Percentiles rank a stretch among this genome's conserved stretches.
These are phyloP conservation scores for Wickerhamomyces canadensis DNA, from an alignment of 805 yeast genomes.

Conservation along the genomic window DNA sequence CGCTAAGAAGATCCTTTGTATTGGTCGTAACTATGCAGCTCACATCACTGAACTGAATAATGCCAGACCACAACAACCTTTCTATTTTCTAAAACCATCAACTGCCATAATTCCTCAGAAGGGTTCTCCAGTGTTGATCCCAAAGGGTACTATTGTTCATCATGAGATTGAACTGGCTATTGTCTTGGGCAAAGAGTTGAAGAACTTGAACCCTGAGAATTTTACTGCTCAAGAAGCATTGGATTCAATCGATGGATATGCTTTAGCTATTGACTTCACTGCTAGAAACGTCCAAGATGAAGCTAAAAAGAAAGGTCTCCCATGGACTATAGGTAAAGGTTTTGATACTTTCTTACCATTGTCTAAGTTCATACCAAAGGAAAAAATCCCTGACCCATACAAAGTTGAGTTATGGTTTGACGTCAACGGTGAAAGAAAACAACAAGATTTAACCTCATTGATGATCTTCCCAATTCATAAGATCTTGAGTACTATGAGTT, in stretches of 20 bases:
- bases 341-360: slow-evolving; percentile 94
- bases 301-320: slow-evolving; percentile 89
- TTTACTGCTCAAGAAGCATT: slow-evolving; percentile 65
- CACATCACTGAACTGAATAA: slow-evolving; percentile 90
- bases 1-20: slow-evolving; percentile 82
- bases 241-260: slow-evolving; percentile 79
- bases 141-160: slow-evolving; percentile 74
- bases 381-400: slow-evolving; percentile 65
- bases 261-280: slow-evolving; percentile 88
- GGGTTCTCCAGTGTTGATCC: slow-evolving; percentile 76
- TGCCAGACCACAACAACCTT: slow-evolving; percentile 76
- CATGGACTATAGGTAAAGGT: slow-evolving; percentile 96
- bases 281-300: slow-evolving; percentile 95
- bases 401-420: slow-evolving; percentile 56
- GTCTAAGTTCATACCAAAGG: slow-evolving; percentile 66
- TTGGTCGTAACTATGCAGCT: slow-evolving; percentile 96
- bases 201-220: slow-evolving; percentile 48
- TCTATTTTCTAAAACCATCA: slow-evolving; percentile 87
- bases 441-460: slow-evolving; percentile 67
- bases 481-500: slow-evolving; percentile 72
- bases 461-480: slow-evolving; percentile 88
- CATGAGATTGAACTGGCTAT: slow-evolving; percentile 93
- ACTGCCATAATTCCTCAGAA: slow-evolving; percentile 64
- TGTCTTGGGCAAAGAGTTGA: slow-evolving; percentile 56
- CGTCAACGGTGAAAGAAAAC: slow-evolving; percentile 67